These are phyloP conservation scores for Flaveria linearis DNA, from an alignment of 129 eudicot genomes.

Conservation along the genomic window DNA sequence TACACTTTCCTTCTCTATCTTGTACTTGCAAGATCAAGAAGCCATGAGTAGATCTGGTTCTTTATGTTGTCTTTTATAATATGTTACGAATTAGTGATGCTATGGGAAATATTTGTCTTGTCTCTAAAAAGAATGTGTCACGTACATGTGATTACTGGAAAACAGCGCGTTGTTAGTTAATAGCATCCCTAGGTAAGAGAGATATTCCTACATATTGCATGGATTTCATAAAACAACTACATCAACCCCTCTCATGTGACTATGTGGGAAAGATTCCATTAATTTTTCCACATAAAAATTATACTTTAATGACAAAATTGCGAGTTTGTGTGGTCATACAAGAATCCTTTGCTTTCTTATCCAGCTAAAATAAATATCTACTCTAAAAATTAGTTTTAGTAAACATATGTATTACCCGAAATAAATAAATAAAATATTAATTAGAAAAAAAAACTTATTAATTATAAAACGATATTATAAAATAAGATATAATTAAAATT, in stretches of 20 bases:
- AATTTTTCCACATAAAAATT: constrained; percentile 11
- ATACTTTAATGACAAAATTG: background rate
- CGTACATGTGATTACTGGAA: constrained; percentile 33
- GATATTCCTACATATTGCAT: constrained; percentile 41
- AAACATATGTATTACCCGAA: too few species aligned
- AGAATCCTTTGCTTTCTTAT: background rate
- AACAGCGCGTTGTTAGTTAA: constrained; percentile 32
- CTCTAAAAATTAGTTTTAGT: too few species aligned
- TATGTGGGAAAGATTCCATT: constrained; percentile 43
- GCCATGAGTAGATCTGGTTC: background rate
- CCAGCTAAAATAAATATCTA: background rate
- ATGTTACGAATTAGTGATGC: background rate
- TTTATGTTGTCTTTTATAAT: background rate
- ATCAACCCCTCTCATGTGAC: constrained; percentile 24
- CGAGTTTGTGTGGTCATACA: constrained; percentile 1
- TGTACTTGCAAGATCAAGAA: background rate
- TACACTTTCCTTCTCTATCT: background rate
- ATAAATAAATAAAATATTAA: too few species aligned
- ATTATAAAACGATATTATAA: too few species aligned
- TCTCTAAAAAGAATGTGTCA: constrained; percentile 25
- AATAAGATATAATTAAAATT: too few species aligned
- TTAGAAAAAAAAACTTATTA: too few species aligned
- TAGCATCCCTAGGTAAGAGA: constrained; percentile 44
- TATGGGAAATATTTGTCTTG: constrained; percentile 19
- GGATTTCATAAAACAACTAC: constrained; percentile 43